Conservation (phyloP, 2,329 filamentous ascomycete species). For the Fusarium sp. region DNA sequence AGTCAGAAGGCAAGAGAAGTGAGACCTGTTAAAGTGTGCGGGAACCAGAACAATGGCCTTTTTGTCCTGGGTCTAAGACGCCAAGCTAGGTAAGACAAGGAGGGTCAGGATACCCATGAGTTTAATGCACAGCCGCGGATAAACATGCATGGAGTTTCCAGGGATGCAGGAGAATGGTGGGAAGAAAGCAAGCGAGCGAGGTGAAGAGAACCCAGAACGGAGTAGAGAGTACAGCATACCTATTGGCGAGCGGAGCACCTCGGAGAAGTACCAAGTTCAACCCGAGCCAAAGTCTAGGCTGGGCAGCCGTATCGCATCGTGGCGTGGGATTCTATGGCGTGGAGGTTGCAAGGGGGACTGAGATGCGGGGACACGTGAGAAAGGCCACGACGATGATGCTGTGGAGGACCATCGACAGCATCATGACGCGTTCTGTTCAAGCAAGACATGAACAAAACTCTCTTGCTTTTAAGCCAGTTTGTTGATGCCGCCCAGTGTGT, state of each 20-base stretch:
- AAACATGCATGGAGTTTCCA: slow-evolving; percentile 41
- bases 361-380: slow-evolving; percentile 47
- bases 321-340: slow-evolving; percentile 38
- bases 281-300: slow-evolving; percentile 34
- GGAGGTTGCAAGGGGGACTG: slow-evolving; percentile 40
- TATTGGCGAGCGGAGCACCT: slow-evolving; percentile 15
- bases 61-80: slow-evolving; percentile 23
- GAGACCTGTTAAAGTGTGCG: slow-evolving; percentile 28
- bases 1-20: slow-evolving; percentile 32
- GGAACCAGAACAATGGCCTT: slow-evolving; percentile 37
- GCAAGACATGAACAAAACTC: slow-evolving; percentile 24
- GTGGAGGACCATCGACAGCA: slow-evolving; percentile 27
- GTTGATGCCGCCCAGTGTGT: slow-evolving; percentile 10
- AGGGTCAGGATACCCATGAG: slow-evolving; percentile 41
- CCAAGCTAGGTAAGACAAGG: slow-evolving; percentile 42
- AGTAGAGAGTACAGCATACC: slow-evolving; percentile 28
- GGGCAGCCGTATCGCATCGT: slow-evolving; percentile 40
- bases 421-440: slow-evolving; percentile 40
- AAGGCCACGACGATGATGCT: slow-evolving; percentile 40
- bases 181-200: slow-evolving; percentile 25
- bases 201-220: slow-evolving; percentile 17
- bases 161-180: slow-evolving; percentile 41
- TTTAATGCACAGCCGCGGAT: slow-evolving; percentile 44
- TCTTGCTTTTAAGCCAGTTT: slow-evolving; percentile 20
- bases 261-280: slow-evolving; percentile 39